These are phyloP conservation scores for Eimeria praecox DNA, from an alignment of 169 alveolate species.

Conservation along the genomic window DNA sequence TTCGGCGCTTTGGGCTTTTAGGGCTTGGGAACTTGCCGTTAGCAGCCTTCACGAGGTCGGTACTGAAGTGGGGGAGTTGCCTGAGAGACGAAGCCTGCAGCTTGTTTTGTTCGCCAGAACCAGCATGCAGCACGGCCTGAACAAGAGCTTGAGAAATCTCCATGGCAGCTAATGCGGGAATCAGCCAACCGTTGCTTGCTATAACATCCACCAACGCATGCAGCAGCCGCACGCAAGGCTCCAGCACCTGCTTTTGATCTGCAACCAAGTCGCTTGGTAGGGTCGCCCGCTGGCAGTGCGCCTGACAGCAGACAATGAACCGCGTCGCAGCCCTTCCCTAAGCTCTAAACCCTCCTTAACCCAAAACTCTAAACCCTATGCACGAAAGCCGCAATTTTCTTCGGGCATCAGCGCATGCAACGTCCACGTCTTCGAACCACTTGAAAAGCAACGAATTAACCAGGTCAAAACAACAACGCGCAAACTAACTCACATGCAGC, in stretches of 20 bases:
- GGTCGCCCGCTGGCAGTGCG: constrained; percentile 96
- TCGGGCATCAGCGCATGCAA: background rate
- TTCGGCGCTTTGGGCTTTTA: background rate
- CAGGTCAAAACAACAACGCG: background rate
- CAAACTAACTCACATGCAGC: constrained; percentile 77
- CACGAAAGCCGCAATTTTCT: background rate
- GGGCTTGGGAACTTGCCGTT: constrained; percentile 82
- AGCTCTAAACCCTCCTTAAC: too few species aligned
- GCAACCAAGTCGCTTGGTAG: constrained; percentile 91
- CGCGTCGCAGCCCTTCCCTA: background rate
- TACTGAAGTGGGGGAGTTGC: constrained; percentile 96
- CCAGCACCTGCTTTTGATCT: constrained; percentile 90
- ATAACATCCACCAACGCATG: constrained; percentile 99
- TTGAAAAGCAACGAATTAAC: background rate
- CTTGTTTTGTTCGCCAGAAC: constrained; percentile 70
- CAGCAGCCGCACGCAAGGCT: constrained; percentile 90
- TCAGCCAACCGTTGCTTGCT: constrained; percentile 96
- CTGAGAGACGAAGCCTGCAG: constrained; percentile 91
- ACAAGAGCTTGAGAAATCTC: constrained; percentile 97
- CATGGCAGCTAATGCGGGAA: constrained; percentile 97
- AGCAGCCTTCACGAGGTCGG: constrained; percentile 90
- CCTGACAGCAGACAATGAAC: constrained; percentile 88
- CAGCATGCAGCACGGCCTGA: constrained; percentile 96
- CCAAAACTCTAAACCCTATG: background rate
- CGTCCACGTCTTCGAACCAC: background rate